Evolutionary conservation across 768 basidiomycete species (phyloP).

Genomic region (Rhodotorula taiwanensis): DNA sequence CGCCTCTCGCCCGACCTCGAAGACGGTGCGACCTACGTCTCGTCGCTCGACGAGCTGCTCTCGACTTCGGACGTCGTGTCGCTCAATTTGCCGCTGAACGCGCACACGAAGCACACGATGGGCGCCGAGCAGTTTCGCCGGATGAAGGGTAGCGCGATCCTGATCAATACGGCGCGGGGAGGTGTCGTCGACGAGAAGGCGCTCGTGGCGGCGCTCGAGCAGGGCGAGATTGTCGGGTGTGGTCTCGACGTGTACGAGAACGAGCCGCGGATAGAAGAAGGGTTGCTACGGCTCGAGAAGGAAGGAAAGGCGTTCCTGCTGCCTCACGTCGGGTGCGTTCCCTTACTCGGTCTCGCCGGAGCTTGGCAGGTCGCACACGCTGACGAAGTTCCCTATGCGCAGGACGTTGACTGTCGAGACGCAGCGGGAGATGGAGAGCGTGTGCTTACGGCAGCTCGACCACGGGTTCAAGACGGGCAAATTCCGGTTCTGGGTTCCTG

Average conservation of each 20-base stretch:
- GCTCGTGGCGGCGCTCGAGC: conserved; percentile 73
- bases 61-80: conserved; percentile 71
- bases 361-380: too few relatives aligned
- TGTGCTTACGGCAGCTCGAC: conserved; percentile 68
- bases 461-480: conserved; percentile 21
- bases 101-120: conserved; percentile 50
- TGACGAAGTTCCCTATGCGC: background rate
- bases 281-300: conserved; percentile 63
- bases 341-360: background rate
- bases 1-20: conserved; percentile 61
- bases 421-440: conserved; percentile 73
- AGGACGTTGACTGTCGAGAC: conserved; percentile 70
- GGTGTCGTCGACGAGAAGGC: conserved; percentile 83
- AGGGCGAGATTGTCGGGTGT: conserved; percentile 49
- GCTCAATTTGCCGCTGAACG: conserved; percentile 71
- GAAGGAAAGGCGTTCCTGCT: conserved; percentile 63
- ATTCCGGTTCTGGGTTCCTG: conserved; percentile 19
- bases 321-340: conserved; percentile 69
- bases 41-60: conserved; percentile 57
- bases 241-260: conserved; percentile 53
- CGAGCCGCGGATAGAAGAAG: conserved; percentile 72
- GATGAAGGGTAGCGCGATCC: conserved; percentile 34
- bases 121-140: conserved; percentile 29
- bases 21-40: conserved; percentile 55
- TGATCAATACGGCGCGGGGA: conserved; percentile 53